Base-by-base conservation (phyloP, 2,329 filamentous ascomycete genomes). In the Coniochaeta hoffmannii region DNA sequence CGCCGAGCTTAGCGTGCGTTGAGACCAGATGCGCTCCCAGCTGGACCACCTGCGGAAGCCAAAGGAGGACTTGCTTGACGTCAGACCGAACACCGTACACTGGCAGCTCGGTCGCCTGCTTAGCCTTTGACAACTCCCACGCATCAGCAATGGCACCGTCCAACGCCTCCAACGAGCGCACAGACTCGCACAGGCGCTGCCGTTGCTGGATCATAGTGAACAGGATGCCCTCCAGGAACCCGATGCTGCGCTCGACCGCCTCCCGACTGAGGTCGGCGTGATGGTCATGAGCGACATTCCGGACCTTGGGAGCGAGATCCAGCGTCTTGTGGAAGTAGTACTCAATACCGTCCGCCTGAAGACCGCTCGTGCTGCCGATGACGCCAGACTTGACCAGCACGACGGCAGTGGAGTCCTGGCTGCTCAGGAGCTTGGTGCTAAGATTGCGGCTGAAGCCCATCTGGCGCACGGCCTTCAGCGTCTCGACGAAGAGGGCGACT, bases 381-480 rank as follows among this genome's bases (percentile, higher is more conserved):
- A 78, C 62, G 32, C 73, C 65, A 2, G 77, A 79, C 6, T 75
- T 77, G 1, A 89, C 81, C 28, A 99, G 77, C 1, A 97, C 78
- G 5, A 79, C 71, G 6, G 88, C 80, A 8, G 89, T 75, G 0
- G 89, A 87, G 28, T 81, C 77, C 69, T 99, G 94, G 54, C 83
- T 83, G 36, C 81, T 79, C 17, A 97, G 76, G 44, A 87, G 77
- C 65, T 89, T 84, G 14, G 84, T 85, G 60, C 88, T 85, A 15
- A 96, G 76, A 66, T 96, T 97, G 53, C 86, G 85, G 63, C 87
- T 87, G 63, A 99, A 82, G 4, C 94, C 94, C 93, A 99, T 97
- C 56, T 87, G 82, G 34, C 90, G 85, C 28, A 97, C 75, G 22
- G 86, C 83, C 65, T 89, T 92, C 60, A 99, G 74, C 0, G 89